A percentile compares a stretch with the other conserved stretches of the same genome.
Conservation (phyloP, 306 rosid species). For the Dryas octopetala region DNA sequence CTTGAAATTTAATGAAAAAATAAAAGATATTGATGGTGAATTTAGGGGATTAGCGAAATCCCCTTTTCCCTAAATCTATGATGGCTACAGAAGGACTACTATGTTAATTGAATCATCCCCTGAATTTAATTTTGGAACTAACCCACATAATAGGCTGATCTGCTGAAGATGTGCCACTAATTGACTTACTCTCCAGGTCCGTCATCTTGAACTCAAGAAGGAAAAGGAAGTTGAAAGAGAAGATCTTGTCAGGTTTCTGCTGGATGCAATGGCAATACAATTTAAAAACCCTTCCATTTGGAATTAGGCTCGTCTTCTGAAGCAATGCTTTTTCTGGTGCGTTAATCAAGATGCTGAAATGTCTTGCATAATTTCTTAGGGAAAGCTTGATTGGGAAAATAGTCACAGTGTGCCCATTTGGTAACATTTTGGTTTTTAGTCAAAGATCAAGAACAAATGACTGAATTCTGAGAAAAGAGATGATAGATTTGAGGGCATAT, state of each 20-base stretch:
- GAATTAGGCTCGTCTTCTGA: slow-evolving; percentile 39
- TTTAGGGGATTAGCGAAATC: neutral
- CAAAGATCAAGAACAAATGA: no score
- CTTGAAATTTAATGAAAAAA: neutral
- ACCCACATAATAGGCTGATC: neutral
- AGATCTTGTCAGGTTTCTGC: slow-evolving; percentile 59
- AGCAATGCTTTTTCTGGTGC: slow-evolving; percentile 18
- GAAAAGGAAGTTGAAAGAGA: slow-evolving; percentile 69
- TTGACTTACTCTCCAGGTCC: slow-evolving; percentile 58
- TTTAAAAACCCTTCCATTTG: slow-evolving; percentile 83
- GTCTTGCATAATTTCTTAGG: slow-evolving; percentile 14
- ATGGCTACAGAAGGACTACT: neutral
- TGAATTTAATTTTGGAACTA: neutral
- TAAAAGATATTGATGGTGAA: neutral
- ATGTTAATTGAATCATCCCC: neutral
- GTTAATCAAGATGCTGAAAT: slow-evolving; percentile 26
- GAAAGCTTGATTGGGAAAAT: slow-evolving; percentile 1
- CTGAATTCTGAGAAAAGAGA: no score
- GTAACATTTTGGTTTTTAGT: no score
- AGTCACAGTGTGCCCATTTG: neutral
- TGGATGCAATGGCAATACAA: slow-evolving; percentile 69
- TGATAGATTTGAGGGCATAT: no score
- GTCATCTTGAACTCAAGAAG: slow-evolving; percentile 84
- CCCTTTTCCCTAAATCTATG: neutral
- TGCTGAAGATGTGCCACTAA: neutral